Percentiles rank a stretch among this genome's conserved stretches.
These are phyloP conservation scores for Aspergillus persii DNA, from an alignment of 2,329 filamentous ascomycete species.

Conservation along the genomic window DNA sequence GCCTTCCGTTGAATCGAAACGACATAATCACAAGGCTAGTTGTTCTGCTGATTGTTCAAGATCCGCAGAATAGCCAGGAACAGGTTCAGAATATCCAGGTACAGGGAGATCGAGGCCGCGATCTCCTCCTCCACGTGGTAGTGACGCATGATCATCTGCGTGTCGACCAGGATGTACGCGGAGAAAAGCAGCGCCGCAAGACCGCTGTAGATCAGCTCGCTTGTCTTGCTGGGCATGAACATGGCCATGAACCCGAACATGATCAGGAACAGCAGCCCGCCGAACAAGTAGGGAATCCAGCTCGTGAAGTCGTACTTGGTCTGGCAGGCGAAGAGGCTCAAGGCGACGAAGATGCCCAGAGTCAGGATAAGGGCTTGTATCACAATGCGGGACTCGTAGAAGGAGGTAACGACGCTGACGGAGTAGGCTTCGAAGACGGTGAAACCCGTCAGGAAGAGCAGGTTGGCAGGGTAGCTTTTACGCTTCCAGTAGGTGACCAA, in stretches of 20 bases:
- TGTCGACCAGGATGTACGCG: slow-evolving; percentile 93
- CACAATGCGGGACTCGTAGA: slow-evolving; percentile 80
- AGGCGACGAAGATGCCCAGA: slow-evolving; percentile 60
- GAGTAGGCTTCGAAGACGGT: slow-evolving; percentile 91
- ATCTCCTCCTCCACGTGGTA: slow-evolving; percentile 99
- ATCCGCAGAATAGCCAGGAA: slow-evolving; percentile 96
- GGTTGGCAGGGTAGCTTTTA: slow-evolving; percentile 91
- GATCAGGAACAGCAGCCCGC: slow-evolving; percentile 82
- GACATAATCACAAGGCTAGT: slow-evolving; percentile 53
- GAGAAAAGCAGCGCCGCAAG: slow-evolving; percentile 84
- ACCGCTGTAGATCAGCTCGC: slow-evolving; percentile 81
- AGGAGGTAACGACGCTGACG: slow-evolving; percentile 87
- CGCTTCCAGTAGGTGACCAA: slow-evolving; percentile 91
- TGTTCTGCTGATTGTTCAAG: slow-evolving; percentile 91
- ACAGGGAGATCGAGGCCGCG: slow-evolving; percentile 88
- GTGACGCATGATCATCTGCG: slow-evolving; percentile 90
- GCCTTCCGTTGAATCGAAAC: too few relatives aligned
- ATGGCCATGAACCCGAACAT: slow-evolving; percentile 89
- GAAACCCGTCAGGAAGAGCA: slow-evolving; percentile 87
- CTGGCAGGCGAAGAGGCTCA: slow-evolving; percentile 87
- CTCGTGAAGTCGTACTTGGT: slow-evolving; percentile 97
- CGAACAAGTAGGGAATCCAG: slow-evolving; percentile 95
- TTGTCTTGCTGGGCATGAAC: slow-evolving; percentile 82
- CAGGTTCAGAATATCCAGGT: slow-evolving; percentile 94
- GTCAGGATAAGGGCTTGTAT: slow-evolving; percentile 89